Evolutionary conservation across 2,329 filamentous ascomycete species (phyloP).

Genomic region (Ilyonectria mors-panacis): DNA sequence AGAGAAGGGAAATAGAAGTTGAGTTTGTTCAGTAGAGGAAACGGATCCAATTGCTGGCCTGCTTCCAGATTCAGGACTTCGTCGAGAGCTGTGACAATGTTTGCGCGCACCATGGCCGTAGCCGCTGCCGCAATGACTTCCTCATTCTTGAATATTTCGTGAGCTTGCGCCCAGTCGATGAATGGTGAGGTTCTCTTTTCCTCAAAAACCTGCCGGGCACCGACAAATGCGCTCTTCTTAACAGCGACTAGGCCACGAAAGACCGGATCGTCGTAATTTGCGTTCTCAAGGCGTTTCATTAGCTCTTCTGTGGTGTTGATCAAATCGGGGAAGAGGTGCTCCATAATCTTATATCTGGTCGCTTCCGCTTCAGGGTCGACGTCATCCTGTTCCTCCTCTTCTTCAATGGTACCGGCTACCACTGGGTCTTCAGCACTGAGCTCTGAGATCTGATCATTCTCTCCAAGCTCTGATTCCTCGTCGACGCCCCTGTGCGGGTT

Average conservation of each 20-base stretch:
- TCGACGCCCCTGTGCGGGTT: conserved; percentile 42
- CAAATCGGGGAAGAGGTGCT: conserved; percentile 48
- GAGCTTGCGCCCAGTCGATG: conserved; percentile 47
- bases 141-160: conserved; percentile 4
- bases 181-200: conserved; percentile 41
- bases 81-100: conserved; percentile 55
- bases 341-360: conserved; percentile 42
- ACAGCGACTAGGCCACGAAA: conserved; percentile 43
- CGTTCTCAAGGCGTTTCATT: conserved; percentile 44
- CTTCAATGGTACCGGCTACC: background rate
- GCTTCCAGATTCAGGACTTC: conserved; percentile 39
- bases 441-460: conserved; percentile 26
- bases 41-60: conserved; percentile 27
- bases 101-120: conserved; percentile 50
- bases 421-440: conserved; percentile 19
- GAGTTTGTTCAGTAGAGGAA: conserved; percentile 51
- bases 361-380: conserved; percentile 28
- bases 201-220: conserved; percentile 46
- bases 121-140: conserved; percentile 17
- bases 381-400: conserved; percentile 23
- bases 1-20: conserved; percentile 50
- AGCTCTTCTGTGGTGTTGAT: conserved; percentile 46
- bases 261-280: conserved; percentile 37
- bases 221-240: conserved; percentile 47
- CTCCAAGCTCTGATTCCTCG: conserved; percentile 39